Evolutionary conservation across 2,329 filamentous ascomycete genomes (phyloP).

Genomic region (Clathrospora elynae): DNA sequence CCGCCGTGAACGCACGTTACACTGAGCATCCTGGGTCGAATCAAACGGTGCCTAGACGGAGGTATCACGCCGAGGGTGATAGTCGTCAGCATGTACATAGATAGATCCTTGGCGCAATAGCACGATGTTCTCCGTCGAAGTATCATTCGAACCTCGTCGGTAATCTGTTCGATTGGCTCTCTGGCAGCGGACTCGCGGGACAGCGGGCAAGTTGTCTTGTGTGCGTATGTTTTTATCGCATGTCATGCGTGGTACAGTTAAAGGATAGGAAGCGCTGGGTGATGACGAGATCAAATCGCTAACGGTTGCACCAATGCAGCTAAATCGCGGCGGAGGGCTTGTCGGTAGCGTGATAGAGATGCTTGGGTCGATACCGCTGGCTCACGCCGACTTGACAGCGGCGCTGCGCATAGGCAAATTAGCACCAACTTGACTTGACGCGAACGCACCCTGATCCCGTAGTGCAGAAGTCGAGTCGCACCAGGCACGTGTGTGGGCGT

Average conservation of each 20-base stretch:
- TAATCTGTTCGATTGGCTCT: neutral
- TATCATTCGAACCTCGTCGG: neutral
- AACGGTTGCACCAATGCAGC: slow-evolving; percentile 10
- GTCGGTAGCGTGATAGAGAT: slow-evolving; percentile 26
- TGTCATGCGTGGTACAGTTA: neutral
- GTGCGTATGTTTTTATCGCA: too few relatives aligned
- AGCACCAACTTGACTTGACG: slow-evolving; percentile 9
- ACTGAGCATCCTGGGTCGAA: slow-evolving; percentile 11
- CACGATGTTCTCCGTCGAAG: neutral
- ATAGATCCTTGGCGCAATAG: neutral
- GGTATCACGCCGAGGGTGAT: slow-evolving; percentile 8
- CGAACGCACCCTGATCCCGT: slow-evolving; percentile 11
- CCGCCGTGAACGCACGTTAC: slow-evolving; percentile 17
- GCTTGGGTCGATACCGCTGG: slow-evolving; percentile 20
- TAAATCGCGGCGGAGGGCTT: slow-evolving; percentile 27
- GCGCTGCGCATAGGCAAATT: slow-evolving; percentile 13
- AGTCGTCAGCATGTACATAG: slow-evolving; percentile 3
- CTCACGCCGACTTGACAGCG: slow-evolving; percentile 26
- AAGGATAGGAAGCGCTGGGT: neutral
- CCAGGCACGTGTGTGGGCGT: slow-evolving; percentile 9
- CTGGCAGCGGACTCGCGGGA: neutral
- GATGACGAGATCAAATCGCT: slow-evolving; percentile 4
- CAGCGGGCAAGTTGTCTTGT: neutral
- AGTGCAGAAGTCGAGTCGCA: slow-evolving; percentile 11
- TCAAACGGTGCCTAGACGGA: slow-evolving; percentile 10